A percentile compares a stretch with the other conserved stretches of the same genome.
These are phyloP conservation scores for Fragaria vesca DNA, from an alignment of 306 rosid species.

Conservation along the genomic window DNA sequence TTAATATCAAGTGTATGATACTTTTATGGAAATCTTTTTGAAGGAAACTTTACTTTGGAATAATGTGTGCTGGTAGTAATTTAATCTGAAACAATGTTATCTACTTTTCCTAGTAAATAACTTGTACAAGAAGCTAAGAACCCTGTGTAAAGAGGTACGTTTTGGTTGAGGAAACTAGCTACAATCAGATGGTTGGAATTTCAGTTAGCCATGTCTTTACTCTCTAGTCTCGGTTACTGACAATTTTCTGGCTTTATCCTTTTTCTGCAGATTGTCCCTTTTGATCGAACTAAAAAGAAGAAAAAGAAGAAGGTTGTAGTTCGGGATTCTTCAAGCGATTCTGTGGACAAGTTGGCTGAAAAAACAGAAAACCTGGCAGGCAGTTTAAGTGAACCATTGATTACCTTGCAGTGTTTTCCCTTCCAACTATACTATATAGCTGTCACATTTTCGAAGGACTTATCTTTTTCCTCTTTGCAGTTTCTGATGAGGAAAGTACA, in stretches of 20 bases:
- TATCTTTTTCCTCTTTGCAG: conserved; percentile 42
- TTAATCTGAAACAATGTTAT: neutral
- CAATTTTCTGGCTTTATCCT: neutral
- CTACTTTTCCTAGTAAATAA: too few relatives aligned
- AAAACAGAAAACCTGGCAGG: conserved; percentile 75
- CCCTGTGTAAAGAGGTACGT: neutral
- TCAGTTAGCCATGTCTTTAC: neutral
- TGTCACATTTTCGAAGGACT: conserved; percentile 13
- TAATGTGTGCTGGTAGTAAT: neutral
- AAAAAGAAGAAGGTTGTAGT: conserved; percentile 70
- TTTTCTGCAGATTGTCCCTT: conserved; percentile 43
- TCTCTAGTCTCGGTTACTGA: neutral
- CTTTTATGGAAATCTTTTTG: neutral
- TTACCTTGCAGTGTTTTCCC: conserved; percentile 1
- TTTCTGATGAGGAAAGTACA: conserved; percentile 71
- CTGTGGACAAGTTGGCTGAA: conserved; percentile 71
- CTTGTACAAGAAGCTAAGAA: neutral
- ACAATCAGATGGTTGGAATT: neutral
- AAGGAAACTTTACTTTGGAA: neutral
- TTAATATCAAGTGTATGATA: neutral
- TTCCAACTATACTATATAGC: conserved; percentile 5
- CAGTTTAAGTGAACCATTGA: conserved; percentile 29
- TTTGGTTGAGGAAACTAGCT: neutral
- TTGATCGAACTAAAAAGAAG: conserved; percentile 94
- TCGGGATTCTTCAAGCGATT: conserved; percentile 55